Evolutionary conservation across 2,329 filamentous ascomycete genomes (phyloP).

Genomic region (Colletotrichum sp.): DNA sequence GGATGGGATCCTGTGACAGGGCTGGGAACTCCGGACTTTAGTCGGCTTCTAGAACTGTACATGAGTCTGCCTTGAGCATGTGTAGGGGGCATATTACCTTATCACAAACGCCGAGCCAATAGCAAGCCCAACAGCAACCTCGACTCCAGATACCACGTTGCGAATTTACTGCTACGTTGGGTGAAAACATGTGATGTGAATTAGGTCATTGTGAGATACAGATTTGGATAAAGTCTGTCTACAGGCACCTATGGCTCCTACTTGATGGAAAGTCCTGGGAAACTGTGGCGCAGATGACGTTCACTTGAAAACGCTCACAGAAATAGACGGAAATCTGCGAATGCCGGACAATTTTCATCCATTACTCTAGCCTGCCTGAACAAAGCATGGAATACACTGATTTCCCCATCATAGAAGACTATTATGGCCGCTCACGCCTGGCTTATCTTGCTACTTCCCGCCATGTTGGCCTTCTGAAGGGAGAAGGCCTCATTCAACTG

Average conservation of each 20-base stretch:
- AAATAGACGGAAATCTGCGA: background rate
- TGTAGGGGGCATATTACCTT: background rate
- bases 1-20: conserved; percentile 33
- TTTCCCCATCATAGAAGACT: background rate
- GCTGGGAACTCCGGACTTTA: conserved; percentile 22
- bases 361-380: background rate
- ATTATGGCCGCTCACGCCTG: background rate
- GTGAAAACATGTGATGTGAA: background rate
- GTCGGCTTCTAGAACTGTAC: background rate
- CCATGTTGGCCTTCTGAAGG: background rate
- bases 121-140: background rate
- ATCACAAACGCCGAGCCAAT: background rate
- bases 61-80: background rate
- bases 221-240: background rate
- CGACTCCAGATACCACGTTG: background rate
- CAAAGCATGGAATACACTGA: background rate
- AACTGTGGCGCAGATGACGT: background rate
- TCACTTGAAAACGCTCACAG: background rate
- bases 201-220: background rate
- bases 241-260: background rate
- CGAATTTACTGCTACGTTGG: background rate
- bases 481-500: background rate
- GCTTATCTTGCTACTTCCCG: background rate
- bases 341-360: background rate
- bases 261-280: background rate